These are phyloP conservation scores for Fusarium globosum DNA, from an alignment of 2,329 filamentous ascomycete species.

Conservation along the genomic window DNA sequence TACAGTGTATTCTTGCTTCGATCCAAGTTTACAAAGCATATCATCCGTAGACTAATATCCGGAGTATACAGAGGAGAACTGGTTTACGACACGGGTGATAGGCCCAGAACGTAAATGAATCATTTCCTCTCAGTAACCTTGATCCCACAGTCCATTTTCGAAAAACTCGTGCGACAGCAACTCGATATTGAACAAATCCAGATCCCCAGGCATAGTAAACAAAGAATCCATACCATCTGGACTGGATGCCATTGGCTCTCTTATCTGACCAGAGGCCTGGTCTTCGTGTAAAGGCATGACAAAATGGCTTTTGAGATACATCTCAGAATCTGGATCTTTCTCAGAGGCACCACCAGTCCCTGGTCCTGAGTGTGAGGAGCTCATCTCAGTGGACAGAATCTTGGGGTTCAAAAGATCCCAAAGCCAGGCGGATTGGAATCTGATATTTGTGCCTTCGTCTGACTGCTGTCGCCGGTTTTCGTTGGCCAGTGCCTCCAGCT, in stretches of 20 bases:
- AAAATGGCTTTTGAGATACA: background rate
- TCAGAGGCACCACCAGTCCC: background rate
- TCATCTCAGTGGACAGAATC: background rate
- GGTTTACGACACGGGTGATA: background rate
- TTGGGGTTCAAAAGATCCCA: background rate
- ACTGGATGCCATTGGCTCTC: accelerated
- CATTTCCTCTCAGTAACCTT: background rate
- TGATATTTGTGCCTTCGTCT: background rate
- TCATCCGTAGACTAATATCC: background rate
- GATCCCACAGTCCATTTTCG: background rate
- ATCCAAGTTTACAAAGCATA: background rate
- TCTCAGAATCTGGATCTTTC: background rate
- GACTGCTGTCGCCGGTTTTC: background rate
- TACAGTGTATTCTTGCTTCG: background rate
- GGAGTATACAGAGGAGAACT: too few relatives aligned
- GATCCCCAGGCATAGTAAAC: background rate
- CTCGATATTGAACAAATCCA: background rate
- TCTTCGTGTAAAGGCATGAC: background rate
- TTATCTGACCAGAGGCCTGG: background rate
- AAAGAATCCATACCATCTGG: background rate
- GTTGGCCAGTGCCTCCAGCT: background rate
- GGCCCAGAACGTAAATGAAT: accelerated
- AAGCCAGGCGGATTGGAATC: accelerated
- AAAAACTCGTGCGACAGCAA: background rate
- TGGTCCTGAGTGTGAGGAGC: accelerated